These are phyloP conservation scores for Aspergillus hiratsukae DNA, from an alignment of 2,329 filamentous ascomycete genomes.

Conservation along the genomic window DNA sequence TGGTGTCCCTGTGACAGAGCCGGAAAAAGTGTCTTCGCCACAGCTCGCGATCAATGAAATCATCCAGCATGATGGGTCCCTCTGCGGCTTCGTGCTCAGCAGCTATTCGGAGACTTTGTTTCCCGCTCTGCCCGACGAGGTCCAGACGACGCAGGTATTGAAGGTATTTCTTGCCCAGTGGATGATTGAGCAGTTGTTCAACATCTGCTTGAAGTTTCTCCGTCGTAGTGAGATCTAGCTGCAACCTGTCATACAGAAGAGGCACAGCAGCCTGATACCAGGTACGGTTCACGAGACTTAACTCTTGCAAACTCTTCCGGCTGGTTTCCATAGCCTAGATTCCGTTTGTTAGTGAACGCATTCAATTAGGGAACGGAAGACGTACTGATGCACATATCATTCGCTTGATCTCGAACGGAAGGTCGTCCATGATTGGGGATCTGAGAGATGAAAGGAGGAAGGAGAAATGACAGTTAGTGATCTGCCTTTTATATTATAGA, in stretches of 20 bases:
- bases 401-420: not conserved
- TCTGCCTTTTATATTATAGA: too few relatives aligned
- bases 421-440: not conserved
- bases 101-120: not conserved
- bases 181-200: not conserved
- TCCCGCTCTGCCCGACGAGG: not conserved
- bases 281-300: not conserved
- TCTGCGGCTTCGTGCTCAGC: not conserved
- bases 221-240: not conserved
- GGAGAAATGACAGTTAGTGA: too few relatives aligned
- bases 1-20: not conserved
- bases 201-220: not conserved
- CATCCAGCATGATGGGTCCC: not conserved
- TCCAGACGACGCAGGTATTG: not conserved
- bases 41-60: not conserved
- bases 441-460: too few relatives aligned
- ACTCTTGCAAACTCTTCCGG: not conserved
- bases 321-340: not conserved
- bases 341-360: not conserved
- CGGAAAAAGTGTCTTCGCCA: not conserved
- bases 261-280: not conserved
- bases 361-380: not conserved
- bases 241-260: not conserved
- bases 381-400: constrained; percentile 1
- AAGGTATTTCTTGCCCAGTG: not conserved